These are phyloP conservation scores for Moesziomyces sp. DNA, from an alignment of 1,284 basidiomycete species.

Conservation along the genomic window DNA sequence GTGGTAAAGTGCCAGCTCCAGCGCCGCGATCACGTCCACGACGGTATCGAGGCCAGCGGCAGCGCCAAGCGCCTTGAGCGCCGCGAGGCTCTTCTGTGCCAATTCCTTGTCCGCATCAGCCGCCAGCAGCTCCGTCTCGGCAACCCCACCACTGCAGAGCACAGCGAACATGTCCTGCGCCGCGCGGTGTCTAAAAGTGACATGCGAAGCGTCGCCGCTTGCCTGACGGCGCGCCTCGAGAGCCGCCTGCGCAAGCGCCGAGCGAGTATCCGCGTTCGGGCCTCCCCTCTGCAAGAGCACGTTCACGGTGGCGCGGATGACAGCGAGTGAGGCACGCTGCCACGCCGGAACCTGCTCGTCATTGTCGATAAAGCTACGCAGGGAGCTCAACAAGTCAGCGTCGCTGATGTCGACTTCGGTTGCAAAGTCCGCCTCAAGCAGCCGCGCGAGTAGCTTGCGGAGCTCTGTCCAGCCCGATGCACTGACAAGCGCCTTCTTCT, in stretches of 20 bases:
- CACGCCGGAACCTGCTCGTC: background rate
- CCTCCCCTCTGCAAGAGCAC: slow-evolving; percentile 16
- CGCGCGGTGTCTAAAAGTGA: slow-evolving; percentile 29
- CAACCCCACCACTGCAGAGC: background rate
- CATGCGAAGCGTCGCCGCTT: background rate
- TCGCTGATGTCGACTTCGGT: slow-evolving; percentile 15
- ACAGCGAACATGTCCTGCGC: slow-evolving; percentile 12
- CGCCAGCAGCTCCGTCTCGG: background rate
- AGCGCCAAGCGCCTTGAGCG: slow-evolving; percentile 3
- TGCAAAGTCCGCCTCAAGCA: slow-evolving; percentile 15
- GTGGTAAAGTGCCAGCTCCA: slow-evolving; percentile 26
- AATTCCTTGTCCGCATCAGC: background rate
- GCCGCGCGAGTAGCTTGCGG: slow-evolving; percentile 18
- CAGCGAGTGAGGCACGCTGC: slow-evolving; percentile 24
- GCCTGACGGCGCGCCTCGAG: slow-evolving; percentile 8
- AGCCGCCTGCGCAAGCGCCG: slow-evolving; percentile 8
- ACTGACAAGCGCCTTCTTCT: no score
- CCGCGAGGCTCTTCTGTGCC: slow-evolving; percentile 3
- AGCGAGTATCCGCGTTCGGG: background rate
- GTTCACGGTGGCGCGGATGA: slow-evolving; percentile 7
- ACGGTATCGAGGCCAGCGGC: background rate
- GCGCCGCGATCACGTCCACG: slow-evolving; percentile 3
- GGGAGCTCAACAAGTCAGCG: slow-evolving; percentile 7
- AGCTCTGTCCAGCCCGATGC: slow-evolving; percentile 14
- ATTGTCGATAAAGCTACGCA: background rate